Conservation (phyloP, 345 rosid species). For the Aquilaria yunnanensis region DNA sequence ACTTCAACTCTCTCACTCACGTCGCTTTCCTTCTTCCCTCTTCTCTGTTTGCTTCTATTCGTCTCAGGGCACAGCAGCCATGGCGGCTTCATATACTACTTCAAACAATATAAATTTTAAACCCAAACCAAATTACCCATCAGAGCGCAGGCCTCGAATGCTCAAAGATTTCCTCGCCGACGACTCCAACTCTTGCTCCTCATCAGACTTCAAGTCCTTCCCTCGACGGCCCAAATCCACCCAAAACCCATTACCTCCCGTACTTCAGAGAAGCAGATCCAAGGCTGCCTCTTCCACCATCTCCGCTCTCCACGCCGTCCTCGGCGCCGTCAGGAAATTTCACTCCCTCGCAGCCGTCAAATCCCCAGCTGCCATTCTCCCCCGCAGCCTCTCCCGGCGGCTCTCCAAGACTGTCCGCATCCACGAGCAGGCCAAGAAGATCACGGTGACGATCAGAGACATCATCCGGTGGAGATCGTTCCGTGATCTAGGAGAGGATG, state of each 20-base stretch:
- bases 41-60: not conserved
- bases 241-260: slow-evolving; percentile 5
- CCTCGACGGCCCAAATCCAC: slow-evolving; percentile 12
- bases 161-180: slow-evolving; percentile 77
- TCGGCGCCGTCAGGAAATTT: slow-evolving; percentile 45
- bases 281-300: slow-evolving; percentile 24
- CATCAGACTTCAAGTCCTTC: slow-evolving; percentile 35
- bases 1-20: slow-evolving; percentile 15
- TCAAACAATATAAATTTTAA: slow-evolving; percentile 3
- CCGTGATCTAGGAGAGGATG: slow-evolving; percentile 47
- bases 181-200: slow-evolving; percentile 40
- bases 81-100: slow-evolving; percentile 8
- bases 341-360: slow-evolving; percentile 24
- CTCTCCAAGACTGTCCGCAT: not conserved
- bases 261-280: slow-evolving; percentile 35
- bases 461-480: slow-evolving; percentile 84
- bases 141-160: slow-evolving; percentile 35
- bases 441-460: slow-evolving; percentile 52
- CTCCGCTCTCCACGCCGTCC: slow-evolving; percentile 38
- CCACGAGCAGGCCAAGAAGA: slow-evolving; percentile 11
- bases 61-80: not conserved
- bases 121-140: slow-evolving; percentile 16
- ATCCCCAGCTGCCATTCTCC: slow-evolving; percentile 38
- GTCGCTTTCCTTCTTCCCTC: not conserved
- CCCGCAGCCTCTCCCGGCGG: slow-evolving; percentile 31